phyloP scores from a whole-genome alignment of 2,329 filamentous ascomycete genomes.

The Plectosphaerella cucumerina region DNA sequence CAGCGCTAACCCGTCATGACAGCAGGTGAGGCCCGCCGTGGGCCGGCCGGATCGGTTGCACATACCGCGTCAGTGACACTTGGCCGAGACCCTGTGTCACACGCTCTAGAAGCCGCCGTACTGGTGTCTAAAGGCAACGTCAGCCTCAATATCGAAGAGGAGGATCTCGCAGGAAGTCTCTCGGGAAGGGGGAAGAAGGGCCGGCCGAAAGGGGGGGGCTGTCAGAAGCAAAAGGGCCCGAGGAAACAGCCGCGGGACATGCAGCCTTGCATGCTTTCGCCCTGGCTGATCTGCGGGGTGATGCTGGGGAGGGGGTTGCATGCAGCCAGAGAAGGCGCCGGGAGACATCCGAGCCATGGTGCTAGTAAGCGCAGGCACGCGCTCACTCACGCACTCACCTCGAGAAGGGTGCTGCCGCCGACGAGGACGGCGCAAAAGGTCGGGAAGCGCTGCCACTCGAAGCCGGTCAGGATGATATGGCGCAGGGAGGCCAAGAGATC shows the following conservation, averaged over 20 bases:
- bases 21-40: too few species aligned
- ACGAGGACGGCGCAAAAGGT: constrained; percentile 58
- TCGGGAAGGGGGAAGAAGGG: background rate
- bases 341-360: too few species aligned
- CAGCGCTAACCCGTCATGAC: constrained; percentile 8
- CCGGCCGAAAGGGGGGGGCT: too few species aligned
- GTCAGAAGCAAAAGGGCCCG: too few species aligned
- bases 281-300: too few species aligned
- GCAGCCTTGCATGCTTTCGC: too few species aligned
- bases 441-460: constrained; percentile 55
- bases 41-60: background rate
- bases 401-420: constrained; percentile 57
- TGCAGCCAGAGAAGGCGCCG: too few species aligned
- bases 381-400: constrained; percentile 46
- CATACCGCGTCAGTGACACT: constrained; percentile 15
- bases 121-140: constrained; percentile 11
- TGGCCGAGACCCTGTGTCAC: constrained; percentile 16
- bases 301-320: too few species aligned
- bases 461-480: constrained; percentile 43
- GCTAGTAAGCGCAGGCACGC: background rate
- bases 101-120: constrained; percentile 18
- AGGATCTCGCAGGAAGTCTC: background rate
- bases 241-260: too few species aligned
- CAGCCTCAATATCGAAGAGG: background rate
- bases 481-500: constrained; percentile 25